A percentile compares a stretch with the other conserved stretches of the same genome.
These are phyloP conservation scores for Acrodontium crateriforme DNA, from an alignment of 2,329 filamentous ascomycete genomes.

Conservation along the genomic window DNA sequence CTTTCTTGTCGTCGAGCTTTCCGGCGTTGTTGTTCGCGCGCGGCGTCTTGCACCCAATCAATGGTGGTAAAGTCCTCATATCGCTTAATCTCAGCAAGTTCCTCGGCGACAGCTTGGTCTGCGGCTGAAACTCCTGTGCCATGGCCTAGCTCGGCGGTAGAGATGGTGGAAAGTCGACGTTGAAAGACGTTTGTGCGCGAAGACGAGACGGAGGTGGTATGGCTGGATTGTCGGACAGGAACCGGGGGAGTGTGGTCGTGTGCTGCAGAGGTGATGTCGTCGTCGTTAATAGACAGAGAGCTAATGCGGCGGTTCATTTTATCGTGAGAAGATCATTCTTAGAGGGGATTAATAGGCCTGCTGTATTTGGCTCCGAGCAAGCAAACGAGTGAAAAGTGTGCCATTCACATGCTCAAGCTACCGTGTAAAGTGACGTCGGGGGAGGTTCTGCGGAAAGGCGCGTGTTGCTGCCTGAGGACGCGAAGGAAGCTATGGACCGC, in stretches of 20 bases:
- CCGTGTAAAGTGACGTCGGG: too few species aligned
- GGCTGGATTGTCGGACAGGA: conserved; percentile 7
- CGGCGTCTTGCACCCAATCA: conserved; percentile 98
- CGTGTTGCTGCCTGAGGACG: too few species aligned
- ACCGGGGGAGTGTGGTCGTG: conserved; percentile 8
- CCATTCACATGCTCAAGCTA: too few species aligned
- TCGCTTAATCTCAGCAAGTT: conserved; percentile 94
- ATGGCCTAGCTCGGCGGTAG: conserved; percentile 47
- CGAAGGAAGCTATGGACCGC: too few species aligned
- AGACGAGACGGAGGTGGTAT: conserved; percentile 10
- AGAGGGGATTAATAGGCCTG: too few species aligned
- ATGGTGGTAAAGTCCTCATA: conserved; percentile 98
- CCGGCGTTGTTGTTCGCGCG: conserved; percentile 72
- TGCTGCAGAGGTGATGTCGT: too few species aligned
- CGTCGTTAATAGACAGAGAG: conserved; percentile 21
- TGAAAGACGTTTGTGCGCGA: too few species aligned
- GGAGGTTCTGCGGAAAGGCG: too few species aligned
- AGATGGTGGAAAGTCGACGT: conserved; percentile 54
- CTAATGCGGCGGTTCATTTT: conserved; percentile 32
- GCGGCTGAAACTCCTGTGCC: conserved; percentile 39
- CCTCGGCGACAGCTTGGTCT: conserved; percentile 69
- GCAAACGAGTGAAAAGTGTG: too few species aligned
- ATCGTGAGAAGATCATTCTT: too few species aligned
- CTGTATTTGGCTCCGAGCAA: too few species aligned
- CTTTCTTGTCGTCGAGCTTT: conserved; percentile 61